phyloP scores from a whole-genome alignment of 768 basidiomycete genomes.

The Gloeostereum incarnatum region DNA sequence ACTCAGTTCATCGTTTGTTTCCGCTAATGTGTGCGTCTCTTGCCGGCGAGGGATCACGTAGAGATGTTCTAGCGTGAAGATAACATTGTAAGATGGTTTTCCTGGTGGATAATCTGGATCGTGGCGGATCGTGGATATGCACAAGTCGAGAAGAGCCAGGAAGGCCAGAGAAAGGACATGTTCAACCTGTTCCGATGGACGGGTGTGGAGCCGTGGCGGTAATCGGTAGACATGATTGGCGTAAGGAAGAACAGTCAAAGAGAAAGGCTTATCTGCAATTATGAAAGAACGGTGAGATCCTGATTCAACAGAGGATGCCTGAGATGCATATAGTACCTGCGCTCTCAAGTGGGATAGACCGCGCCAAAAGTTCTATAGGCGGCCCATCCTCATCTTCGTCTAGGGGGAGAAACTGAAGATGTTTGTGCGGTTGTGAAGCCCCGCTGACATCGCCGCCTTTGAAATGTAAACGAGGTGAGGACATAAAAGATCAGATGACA shows the following conservation, averaged over 20 bases:
- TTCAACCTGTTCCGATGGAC: slow-evolving; percentile 35
- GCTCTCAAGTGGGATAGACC: slow-evolving; percentile 44
- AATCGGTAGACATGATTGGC: slow-evolving; percentile 73
- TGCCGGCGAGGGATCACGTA: slow-evolving; percentile 73
- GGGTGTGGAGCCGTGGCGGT: slow-evolving; percentile 28
- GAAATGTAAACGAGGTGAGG: not conserved
- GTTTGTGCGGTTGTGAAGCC: slow-evolving; percentile 87
- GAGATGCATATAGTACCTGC: slow-evolving; percentile 28
- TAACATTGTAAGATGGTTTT: slow-evolving; percentile 72
- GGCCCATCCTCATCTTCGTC: slow-evolving; percentile 49
- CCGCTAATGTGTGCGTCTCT: slow-evolving; percentile 46
- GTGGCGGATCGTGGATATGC: slow-evolving; percentile 64
- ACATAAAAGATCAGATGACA: not conserved
- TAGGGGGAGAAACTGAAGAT: slow-evolving; percentile 83
- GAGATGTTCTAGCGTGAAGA: slow-evolving; percentile 77
- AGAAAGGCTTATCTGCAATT: slow-evolving; percentile 77
- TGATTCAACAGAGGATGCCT: not conserved
- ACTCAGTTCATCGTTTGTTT: slow-evolving; percentile 49
- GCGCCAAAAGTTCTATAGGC: slow-evolving; percentile 69
- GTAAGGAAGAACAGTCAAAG: slow-evolving; percentile 60
- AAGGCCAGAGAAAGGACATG: slow-evolving; percentile 48
- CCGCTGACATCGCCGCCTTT: slow-evolving; percentile 72
- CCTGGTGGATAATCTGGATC: slow-evolving; percentile 53
- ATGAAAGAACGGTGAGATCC: slow-evolving; percentile 2
- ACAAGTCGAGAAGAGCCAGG: slow-evolving; percentile 67